Evolutionary conservation across 1,139 yeast genomes (phyloP).

Genomic region (Debaryomyces nepalensis): DNA sequence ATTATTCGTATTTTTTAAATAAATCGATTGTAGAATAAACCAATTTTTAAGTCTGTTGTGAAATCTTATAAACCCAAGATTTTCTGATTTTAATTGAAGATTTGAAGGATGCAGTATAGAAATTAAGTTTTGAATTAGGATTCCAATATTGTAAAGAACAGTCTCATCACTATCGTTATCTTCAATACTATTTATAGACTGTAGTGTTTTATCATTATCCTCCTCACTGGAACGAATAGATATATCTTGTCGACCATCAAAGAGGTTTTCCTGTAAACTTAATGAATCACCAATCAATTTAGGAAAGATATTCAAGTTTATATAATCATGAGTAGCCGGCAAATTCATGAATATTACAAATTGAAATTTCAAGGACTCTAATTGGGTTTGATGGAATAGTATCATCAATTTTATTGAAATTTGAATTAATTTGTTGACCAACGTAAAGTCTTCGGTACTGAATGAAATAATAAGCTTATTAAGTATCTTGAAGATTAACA

Average conservation of each 20-base stretch:
- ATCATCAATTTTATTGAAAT: slow-evolving; percentile 37
- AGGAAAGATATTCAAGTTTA: slow-evolving; percentile 14
- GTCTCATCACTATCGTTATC: slow-evolving; percentile 16
- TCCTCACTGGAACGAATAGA: slow-evolving; percentile 4
- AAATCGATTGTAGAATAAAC: slow-evolving; percentile 34
- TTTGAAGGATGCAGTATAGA: slow-evolving; percentile 22
- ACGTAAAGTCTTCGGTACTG: slow-evolving; percentile 36
- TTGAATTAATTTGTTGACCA: slow-evolving; percentile 34
- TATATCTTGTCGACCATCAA: slow-evolving; percentile 1
- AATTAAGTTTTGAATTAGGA: slow-evolving; percentile 28
- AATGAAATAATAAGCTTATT: slow-evolving; percentile 40
- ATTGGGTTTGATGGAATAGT: slow-evolving; percentile 33
- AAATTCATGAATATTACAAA: slow-evolving; percentile 42
- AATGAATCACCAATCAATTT: slow-evolving; percentile 2
- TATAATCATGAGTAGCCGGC: slow-evolving; percentile 23
- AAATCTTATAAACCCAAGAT: slow-evolving; percentile 24
- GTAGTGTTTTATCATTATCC: background rate
- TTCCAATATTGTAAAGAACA: slow-evolving; percentile 26
- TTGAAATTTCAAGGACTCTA: slow-evolving; percentile 38
- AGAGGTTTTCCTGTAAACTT: background rate
- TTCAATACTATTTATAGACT: background rate
- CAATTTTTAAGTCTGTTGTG: slow-evolving; percentile 23
- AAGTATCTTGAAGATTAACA: slow-evolving; percentile 37
- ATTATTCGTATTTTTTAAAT: slow-evolving; percentile 19
- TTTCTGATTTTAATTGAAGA: slow-evolving; percentile 23